Percentiles rank a stretch among this genome's conserved stretches.
phyloP scores from a whole-genome alignment of 495 filamentous ascomycete genomes.

The Tuber aestivum region DNA sequence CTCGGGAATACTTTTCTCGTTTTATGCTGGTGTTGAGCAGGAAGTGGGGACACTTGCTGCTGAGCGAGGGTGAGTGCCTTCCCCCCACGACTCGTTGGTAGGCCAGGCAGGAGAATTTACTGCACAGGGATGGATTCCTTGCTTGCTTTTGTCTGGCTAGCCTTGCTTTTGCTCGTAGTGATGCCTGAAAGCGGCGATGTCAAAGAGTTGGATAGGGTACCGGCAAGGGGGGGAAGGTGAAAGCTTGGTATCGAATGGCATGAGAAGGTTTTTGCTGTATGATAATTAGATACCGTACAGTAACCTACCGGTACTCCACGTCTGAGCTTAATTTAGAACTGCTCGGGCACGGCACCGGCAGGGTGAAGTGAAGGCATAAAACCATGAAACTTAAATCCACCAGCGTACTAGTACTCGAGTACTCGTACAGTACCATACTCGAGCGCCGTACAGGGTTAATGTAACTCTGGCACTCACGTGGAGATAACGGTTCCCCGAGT shows the following conservation, averaged over 20 bases:
- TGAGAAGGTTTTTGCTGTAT: not conserved
- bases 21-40: not conserved
- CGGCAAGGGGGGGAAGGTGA: not conserved
- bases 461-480: not conserved
- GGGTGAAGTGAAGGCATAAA: not conserved
- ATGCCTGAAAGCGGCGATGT: not conserved
- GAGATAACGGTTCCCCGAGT: not conserved
- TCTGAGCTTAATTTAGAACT: not conserved
- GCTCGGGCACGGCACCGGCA: no score
- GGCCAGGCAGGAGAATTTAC: not conserved
- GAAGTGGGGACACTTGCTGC: not conserved
- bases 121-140: not conserved
- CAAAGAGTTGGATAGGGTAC: not conserved
- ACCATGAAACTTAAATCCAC: no score
- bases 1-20: not conserved
- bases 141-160: not conserved
- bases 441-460: no score
- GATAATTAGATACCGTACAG: not conserved
- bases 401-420: no score
- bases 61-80: not conserved
- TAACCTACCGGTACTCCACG: not conserved
- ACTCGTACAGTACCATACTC: no score
- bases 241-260: not conserved
- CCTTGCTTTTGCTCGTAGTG: not conserved
- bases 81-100: not conserved